Evolutionary conservation across 2,329 filamentous ascomycete genomes (phyloP).

Genomic region (Teratosphaeria gauchensis): DNA sequence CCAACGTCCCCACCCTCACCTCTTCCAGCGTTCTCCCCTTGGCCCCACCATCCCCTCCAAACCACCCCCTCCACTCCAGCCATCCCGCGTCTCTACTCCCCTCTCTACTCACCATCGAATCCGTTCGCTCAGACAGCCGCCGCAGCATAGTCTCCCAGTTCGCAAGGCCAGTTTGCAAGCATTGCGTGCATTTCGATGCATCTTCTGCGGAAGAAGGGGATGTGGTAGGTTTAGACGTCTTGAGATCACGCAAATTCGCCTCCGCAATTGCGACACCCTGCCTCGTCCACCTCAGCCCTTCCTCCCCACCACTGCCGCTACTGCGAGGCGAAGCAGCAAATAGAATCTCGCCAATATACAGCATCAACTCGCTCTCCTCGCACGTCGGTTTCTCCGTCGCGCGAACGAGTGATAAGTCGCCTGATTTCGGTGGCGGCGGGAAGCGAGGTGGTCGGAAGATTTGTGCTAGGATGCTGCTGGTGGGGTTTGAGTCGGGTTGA

Average conservation of each 20-base stretch:
- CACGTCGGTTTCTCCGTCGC: conserved; percentile 50
- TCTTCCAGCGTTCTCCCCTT: conserved; percentile 15
- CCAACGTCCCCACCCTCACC: conserved; percentile 6
- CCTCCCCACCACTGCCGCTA: conserved; percentile 40
- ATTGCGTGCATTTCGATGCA: conserved; percentile 61
- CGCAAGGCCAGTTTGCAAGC: conserved; percentile 62
- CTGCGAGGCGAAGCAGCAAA: conserved; percentile 52
- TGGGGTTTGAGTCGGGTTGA: conserved; percentile 11
- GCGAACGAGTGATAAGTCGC: conserved; percentile 57
- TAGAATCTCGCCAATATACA: conserved; percentile 90
- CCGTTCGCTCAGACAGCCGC: conserved; percentile 41
- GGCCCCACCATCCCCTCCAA: conserved; percentile 9
- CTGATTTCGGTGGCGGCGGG: conserved; percentile 60
- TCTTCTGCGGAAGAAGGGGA: conserved; percentile 21
- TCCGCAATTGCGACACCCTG: conserved; percentile 73
- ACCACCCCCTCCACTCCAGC: conserved; percentile 20
- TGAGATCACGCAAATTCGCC: conserved; percentile 37
- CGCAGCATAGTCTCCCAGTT: conserved; percentile 80
- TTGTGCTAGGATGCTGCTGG: not conserved
- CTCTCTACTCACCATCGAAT: conserved; percentile 26
- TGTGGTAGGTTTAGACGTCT: conserved; percentile 5
- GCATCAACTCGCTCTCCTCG: conserved; percentile 75
- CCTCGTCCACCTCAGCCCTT: conserved; percentile 76
- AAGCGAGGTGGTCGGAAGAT: conserved; percentile 40
- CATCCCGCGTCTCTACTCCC: conserved; percentile 8